phyloP scores from a whole-genome alignment of 2,329 filamentous ascomycete genomes.

The Verticillium nonalfalfae region DNA sequence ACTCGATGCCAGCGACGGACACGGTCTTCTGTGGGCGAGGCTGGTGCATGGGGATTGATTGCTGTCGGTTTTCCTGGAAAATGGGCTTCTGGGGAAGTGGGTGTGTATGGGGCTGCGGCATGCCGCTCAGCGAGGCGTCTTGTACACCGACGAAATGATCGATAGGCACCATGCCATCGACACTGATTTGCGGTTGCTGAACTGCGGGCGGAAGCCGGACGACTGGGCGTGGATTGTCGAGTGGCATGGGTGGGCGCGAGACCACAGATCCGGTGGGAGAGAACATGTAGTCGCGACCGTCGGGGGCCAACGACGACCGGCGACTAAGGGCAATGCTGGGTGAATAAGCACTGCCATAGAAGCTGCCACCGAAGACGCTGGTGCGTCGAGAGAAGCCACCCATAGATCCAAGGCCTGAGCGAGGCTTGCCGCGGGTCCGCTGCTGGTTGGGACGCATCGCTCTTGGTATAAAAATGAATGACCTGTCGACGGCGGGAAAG shows the following conservation, averaged over 20 bases:
- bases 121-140: slow-evolving; percentile 40
- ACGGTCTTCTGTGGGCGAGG: slow-evolving; percentile 92
- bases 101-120: slow-evolving; percentile 51
- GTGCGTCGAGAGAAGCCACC: slow-evolving; percentile 69
- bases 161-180: background rate
- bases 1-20: slow-evolving; percentile 88
- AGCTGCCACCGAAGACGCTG: slow-evolving; percentile 69
- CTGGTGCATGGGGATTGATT: slow-evolving; percentile 74
- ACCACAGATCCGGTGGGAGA: slow-evolving; percentile 77
- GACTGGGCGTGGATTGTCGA: slow-evolving; percentile 62
- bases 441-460: slow-evolving; percentile 91
- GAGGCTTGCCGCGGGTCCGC: slow-evolving; percentile 66
- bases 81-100: slow-evolving; percentile 52
- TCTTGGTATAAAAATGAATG: slow-evolving; percentile 96
- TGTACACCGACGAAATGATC: slow-evolving; percentile 9
- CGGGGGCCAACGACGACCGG: slow-evolving; percentile 64
- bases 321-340: slow-evolving; percentile 85
- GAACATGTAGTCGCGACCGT: slow-evolving; percentile 65
- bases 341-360: slow-evolving; percentile 70
- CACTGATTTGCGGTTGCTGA: slow-evolving; percentile 13
- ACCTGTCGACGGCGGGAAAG: slow-evolving; percentile 82
- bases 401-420: slow-evolving; percentile 63
- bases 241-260: slow-evolving; percentile 56
- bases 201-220: slow-evolving; percentile 72
- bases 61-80: slow-evolving; percentile 49